Base-by-base conservation (phyloP, 2,329 filamentous ascomycete genomes). In the Trichoderma sp. region DNA sequence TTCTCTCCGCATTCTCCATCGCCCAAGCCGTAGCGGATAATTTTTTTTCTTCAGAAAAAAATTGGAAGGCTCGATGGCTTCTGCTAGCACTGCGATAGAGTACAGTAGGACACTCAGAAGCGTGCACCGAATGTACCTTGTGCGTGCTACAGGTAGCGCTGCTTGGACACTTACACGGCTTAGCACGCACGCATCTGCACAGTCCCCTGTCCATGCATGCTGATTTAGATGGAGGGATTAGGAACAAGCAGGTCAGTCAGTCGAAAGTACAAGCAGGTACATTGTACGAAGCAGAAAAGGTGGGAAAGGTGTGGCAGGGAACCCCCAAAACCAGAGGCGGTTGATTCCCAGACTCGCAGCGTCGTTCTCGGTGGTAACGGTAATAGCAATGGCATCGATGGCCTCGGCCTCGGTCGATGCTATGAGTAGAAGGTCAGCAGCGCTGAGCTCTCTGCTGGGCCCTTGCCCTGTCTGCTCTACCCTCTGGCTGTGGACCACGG, bases 1-100 rank as follows among this genome's bases (percentile, higher is more conserved):
- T 78, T 78, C 76, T 70, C 75, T 77, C 74, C 72, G 70, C 74
- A 75, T 75, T 75, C 71, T 70, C 73, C 71, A 64, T 70, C 61
- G 26, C 39, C 59, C 30, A 63, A 68, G 59, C 52, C 52, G 59
- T 43, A 56, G 59, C 59, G 66, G 59, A 63, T 30, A 21, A 16
- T 55, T 55, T 59, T 66, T 66, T 49, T 49, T 55, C 21, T 46
- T 56, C 34, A n/a, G n/a, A 24, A 49, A 49, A 24, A 24, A n/a
- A n/a, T 8, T n/a, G 39, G 39, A 43, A 43, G 39, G 39, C 39
- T 24, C 24, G 46, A 49, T 24, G 21, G 46, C 11, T 21, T 49
- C 46, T 49, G n/a, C n/a, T 49, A 49, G 46, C 46, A 49, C n/a
- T 24, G 46, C 46, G 18, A 49, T 21, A n/a, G 46, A 21, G 46